Evolutionary conservation across 2,329 filamentous ascomycete species (phyloP).

Genomic region (Neocucurbitaria cava): DNA sequence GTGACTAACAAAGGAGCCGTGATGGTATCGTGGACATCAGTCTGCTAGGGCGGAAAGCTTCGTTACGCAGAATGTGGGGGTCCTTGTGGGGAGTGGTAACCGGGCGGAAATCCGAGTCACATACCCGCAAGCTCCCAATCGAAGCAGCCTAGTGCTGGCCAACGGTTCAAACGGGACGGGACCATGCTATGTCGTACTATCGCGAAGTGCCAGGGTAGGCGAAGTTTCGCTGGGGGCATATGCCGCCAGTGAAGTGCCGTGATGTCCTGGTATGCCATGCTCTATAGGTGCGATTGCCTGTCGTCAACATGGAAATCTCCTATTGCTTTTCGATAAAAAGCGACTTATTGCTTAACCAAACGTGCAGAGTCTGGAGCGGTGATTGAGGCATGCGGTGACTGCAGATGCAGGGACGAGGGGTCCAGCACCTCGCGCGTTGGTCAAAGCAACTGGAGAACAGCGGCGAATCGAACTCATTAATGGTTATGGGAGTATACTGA

Average conservation of each 20-base stretch:
- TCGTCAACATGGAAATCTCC: not conserved
- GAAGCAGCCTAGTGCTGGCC: not conserved
- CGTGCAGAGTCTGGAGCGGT: not conserved
- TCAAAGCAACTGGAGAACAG: not conserved
- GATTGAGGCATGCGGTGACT: not conserved
- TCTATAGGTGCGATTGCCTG: not conserved
- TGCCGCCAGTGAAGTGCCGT: not conserved
- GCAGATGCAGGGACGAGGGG: not conserved
- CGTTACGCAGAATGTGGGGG: slow-evolving; percentile 12
- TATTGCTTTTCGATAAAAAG: not conserved
- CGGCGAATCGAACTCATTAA: not conserved
- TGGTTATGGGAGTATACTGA: not conserved
- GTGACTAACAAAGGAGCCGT: not conserved
- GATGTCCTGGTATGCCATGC: not conserved
- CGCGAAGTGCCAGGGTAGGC: not conserved
- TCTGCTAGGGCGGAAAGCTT: slow-evolving; percentile 4
- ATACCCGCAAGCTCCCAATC: not conserved
- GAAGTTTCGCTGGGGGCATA: not conserved
- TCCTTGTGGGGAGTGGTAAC: not conserved
- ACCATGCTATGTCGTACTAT: not conserved
- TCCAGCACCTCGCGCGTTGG: not conserved
- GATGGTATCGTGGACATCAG: not conserved
- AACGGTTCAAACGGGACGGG: not conserved
- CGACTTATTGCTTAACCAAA: not conserved
- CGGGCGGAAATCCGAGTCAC: not conserved